These are phyloP conservation scores for Aspergillus jensenii DNA, from an alignment of 2,329 filamentous ascomycete genomes.

Conservation along the genomic window DNA sequence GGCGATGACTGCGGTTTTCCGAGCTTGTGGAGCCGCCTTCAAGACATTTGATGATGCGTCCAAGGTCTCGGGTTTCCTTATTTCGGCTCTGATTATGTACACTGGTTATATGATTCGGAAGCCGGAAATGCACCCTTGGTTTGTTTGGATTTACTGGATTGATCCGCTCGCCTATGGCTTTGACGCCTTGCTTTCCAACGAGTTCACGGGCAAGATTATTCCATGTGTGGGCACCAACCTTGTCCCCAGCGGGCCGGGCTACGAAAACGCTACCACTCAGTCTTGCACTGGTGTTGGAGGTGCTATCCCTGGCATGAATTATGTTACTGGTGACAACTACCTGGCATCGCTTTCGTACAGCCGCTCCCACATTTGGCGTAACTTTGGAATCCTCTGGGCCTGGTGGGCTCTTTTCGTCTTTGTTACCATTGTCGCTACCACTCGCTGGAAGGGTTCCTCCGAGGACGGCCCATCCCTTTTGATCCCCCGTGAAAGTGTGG, in stretches of 20 bases:
- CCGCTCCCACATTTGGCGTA: conserved; percentile 56
- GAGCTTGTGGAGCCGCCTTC: conserved; percentile 57
- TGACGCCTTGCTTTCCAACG: conserved; percentile 37
- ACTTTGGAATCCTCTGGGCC: conserved; percentile 62
- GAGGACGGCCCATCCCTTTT: conserved; percentile 57
- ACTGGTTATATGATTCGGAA: conserved; percentile 47
- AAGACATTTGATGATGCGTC: conserved; percentile 59
- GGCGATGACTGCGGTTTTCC: conserved; percentile 61
- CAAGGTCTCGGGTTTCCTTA: conserved; percentile 49
- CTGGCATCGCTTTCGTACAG: conserved; percentile 56
- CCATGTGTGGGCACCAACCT: conserved; percentile 38
- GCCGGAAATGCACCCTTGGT: conserved; percentile 54
- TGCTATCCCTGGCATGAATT: conserved; percentile 49
- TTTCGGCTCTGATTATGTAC: conserved; percentile 40
- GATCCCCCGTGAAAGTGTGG: conserved; percentile 61
- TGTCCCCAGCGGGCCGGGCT: conserved; percentile 35
- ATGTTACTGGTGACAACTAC: conserved; percentile 60
- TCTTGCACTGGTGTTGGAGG: conserved; percentile 56
- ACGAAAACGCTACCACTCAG: conserved; percentile 23
- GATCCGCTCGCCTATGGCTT: conserved; percentile 41
- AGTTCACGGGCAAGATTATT: conserved; percentile 37
- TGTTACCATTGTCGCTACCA: conserved; percentile 59
- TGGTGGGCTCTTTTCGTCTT: conserved; percentile 62
- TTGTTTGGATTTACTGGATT: conserved; percentile 48
- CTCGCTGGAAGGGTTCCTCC: conserved; percentile 55